These are phyloP conservation scores for Dictyostelium brefeldianum DNA, from an alignment of 78 protist genomes.

Conservation along the genomic window DNA sequence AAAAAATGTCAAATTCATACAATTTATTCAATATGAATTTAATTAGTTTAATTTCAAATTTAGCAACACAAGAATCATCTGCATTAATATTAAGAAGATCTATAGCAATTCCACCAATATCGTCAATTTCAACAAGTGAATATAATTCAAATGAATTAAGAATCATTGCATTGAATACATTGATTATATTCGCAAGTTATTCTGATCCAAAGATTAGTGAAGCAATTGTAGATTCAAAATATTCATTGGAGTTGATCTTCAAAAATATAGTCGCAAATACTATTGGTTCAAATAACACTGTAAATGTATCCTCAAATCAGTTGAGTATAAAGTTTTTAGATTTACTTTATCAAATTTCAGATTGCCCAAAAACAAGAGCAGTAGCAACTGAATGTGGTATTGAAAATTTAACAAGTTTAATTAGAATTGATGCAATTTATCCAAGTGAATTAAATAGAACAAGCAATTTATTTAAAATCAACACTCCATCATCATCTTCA, in stretches of 20 bases:
- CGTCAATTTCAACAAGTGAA: background rate
- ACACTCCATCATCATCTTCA: background rate
- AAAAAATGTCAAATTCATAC: background rate
- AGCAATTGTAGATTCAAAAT: slow-evolving; percentile 16
- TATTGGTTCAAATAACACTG: background rate
- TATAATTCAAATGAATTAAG: background rate
- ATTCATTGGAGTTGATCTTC: background rate
- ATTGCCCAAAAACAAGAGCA: slow-evolving; percentile 64
- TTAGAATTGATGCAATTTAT: slow-evolving; percentile 8
- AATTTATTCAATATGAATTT: background rate
- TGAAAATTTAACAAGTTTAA: slow-evolving; percentile 3
- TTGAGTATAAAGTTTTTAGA: slow-evolving; percentile 35
- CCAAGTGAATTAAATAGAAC: slow-evolving; percentile 1
- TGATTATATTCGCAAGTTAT: slow-evolving; percentile 52
- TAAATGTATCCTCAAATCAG: background rate
- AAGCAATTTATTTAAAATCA: background rate
- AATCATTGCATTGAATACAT: slow-evolving; percentile 8
- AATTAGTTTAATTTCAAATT: slow-evolving; percentile 6
- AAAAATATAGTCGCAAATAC: background rate
- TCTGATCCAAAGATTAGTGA: slow-evolving; percentile 62
- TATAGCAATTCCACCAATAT: slow-evolving; percentile 26
- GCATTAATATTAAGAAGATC: slow-evolving; percentile 24
- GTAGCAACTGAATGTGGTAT: slow-evolving; percentile 55
- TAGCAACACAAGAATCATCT: slow-evolving; percentile 57
- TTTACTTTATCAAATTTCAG: slow-evolving; percentile 49